Conservation (phyloP, 768 basidiomycete genomes). For the Ramaria rubella region DNA sequence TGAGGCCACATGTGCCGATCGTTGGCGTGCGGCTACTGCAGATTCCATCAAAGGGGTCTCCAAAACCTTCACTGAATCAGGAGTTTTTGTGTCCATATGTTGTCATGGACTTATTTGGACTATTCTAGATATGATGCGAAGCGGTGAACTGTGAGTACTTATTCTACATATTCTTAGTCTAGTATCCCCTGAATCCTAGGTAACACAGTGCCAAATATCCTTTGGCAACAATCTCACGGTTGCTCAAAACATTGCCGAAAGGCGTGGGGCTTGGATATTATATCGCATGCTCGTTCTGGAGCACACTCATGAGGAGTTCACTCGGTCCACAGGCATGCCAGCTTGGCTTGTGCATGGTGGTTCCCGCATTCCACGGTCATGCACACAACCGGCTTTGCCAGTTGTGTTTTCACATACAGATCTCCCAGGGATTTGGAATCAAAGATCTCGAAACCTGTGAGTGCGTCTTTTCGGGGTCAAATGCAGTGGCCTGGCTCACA, state of each 20-base stretch:
- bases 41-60: no score
- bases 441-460: slow-evolving; percentile 31
- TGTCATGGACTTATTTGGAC: no score
- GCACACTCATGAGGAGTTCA: slow-evolving; percentile 11
- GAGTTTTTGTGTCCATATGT: no score
- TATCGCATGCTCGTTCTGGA: no score
- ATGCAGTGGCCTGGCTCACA: slow-evolving; percentile 17
- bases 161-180: no score
- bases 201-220: slow-evolving; percentile 19
- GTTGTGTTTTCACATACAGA: slow-evolving; percentile 24
- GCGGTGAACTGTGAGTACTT: no score
- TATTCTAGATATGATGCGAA: no score
- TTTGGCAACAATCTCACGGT: slow-evolving; percentile 10
- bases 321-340: slow-evolving; percentile 6
- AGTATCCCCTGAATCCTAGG: no score
- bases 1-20: no score
- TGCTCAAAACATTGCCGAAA: slow-evolving; percentile 10
- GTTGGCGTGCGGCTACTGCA: no score
- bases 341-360: slow-evolving; percentile 5
- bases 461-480: slow-evolving; percentile 26
- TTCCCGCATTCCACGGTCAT: slow-evolving; percentile 20
- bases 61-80: no score
- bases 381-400: slow-evolving; percentile 24
- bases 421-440: slow-evolving; percentile 26
- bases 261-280: slow-evolving; percentile 17